Base-by-base conservation (phyloP, 345 rosid genomes). In the Conringia planisiliqua region DNA sequence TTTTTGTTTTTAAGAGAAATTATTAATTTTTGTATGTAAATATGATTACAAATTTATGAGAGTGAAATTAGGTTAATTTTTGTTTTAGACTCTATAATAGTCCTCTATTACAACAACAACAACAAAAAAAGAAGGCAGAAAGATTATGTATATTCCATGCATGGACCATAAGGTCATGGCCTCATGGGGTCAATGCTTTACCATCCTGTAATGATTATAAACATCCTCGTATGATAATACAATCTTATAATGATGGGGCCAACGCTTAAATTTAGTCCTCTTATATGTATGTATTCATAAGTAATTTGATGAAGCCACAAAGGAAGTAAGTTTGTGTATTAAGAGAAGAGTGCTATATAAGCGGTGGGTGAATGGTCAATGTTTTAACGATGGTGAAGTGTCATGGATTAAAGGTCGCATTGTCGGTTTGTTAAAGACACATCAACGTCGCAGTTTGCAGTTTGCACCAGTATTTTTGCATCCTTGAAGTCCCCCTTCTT, bases 41-140 rank as follows among this genome's bases (percentile, higher is more conserved):
- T n/a, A n/a, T n/a, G n/a, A n/a, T n/a, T n/a, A n/a, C n/a, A n/a
- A n/a, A n/a, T n/a, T n/a, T n/a, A n/a, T n/a, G n/a, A n/a, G n/a
- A n/a, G n/a, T n/a, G n/a, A n/a, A n/a, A n/a, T n/a, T n/a, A n/a
- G n/a, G n/a, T n/a, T n/a, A n/a, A n/a, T n/a, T n/a, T n/a, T n/a
- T n/a, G n/a, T n/a, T n/a, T n/a, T n/a, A n/a, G n/a, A 70, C 76
- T 56, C 51, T 62, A 70, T 20, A 4, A 77, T 77, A 77, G 80
- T 70, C 35, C 65, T 62, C 40, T 54, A 33, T 70, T 63, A 64
- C 46, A 3, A 50, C n/a, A n/a, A n/a, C n/a, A n/a, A n/a, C n/a
- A 38, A n/a, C 26, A 27, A 43, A 36, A 17, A 20, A 40, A 27
- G 20, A 40, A 70, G 51, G 70, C 70, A 62, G 52, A 70, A 76